phyloP scores from a whole-genome alignment of 441 rosid species.

The Monsonia emarginata region DNA sequence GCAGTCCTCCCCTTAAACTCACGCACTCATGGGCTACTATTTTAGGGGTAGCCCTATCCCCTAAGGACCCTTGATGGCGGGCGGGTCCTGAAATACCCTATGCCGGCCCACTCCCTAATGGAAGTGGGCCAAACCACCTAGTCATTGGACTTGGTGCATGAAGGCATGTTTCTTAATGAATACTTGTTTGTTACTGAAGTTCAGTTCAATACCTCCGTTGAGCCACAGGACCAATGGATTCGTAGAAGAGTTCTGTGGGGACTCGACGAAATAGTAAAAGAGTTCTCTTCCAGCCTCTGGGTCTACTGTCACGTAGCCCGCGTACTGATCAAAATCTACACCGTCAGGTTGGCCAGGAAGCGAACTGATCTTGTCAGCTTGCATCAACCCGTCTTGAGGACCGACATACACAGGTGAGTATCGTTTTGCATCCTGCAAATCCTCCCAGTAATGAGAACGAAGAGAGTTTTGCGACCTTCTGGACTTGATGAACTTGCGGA shows the following conservation, averaged over 20 bases:
- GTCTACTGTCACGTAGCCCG: conserved; percentile 31
- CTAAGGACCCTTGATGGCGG: no score
- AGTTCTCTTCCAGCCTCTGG: conserved; percentile 23
- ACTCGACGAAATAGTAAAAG: conserved; percentile 34
- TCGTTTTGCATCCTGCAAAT: not conserved
- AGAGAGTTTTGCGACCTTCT: not conserved
- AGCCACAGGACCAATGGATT: conserved; percentile 35
- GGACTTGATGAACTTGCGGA: conserved; percentile 11
- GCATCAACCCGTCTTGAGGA: conserved; percentile 19
- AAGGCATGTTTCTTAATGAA: no score
- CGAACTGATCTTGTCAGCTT: conserved; percentile 22
- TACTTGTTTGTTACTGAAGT: not conserved
- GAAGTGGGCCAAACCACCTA: no score
- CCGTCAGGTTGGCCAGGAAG: conserved; percentile 29
- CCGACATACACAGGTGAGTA: conserved; percentile 7
- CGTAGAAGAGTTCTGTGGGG: conserved; percentile 21
- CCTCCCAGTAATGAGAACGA: not conserved
- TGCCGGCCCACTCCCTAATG: no score
- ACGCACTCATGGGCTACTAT: no score
- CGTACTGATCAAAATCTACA: conserved; percentile 27
- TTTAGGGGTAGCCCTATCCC: no score
- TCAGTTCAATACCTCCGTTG: conserved; percentile 21
- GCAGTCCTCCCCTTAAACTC: no score
- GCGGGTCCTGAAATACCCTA: no score
- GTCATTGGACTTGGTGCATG: no score